Base-by-base conservation (phyloP, 345 rosid species). In the Passiflora organensis region DNA sequence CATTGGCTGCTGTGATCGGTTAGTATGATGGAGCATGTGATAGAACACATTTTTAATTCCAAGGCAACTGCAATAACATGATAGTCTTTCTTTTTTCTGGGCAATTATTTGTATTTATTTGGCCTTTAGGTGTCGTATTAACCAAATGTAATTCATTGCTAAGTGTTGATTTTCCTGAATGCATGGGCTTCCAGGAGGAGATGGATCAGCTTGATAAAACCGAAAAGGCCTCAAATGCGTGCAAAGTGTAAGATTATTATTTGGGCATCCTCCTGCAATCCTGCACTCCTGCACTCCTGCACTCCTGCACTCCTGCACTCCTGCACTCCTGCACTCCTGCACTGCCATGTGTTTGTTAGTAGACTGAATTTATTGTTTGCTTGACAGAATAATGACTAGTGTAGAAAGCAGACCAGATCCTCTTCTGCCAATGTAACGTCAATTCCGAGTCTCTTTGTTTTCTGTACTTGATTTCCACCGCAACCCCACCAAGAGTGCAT, bases 361-460 rank as follows among this genome's bases (percentile, higher is more conserved):
- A 11, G 45, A 28, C 66, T 56, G 10, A 42, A 17, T 23, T 52
- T 55, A 52, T 47, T 32, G 64, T 25, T 14, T 49, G 48, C 21
- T 54, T 48, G 20, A 36, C 79, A 91, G 97, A 76, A 66, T 82
- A 69, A 69, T 79, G 38, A 62, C 49, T 55, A 72, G 61, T 59
- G 95, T 87, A 51, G 80, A 81, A 39, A 72, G 20, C 42, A 75
- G 51, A 39, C 89, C 96, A 0, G 96, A 91, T 70, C 95, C 96
- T 0, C 76, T 87, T 21, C 86, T 91, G 28, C 82, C 91, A 36
- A 55, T 61, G 97, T 91, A 79, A 73, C 46, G 62, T 43, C 44
- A 38, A 50, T 4, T 55, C 16, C 12, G 42, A 13, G 19, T 15
- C 23, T 2, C 21, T 54, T 17, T 20, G 3, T 32, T 14, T 43